phyloP scores from a whole-genome alignment of 2,329 filamentous ascomycete species.

The Zymoseptoria pseudotritici region DNA sequence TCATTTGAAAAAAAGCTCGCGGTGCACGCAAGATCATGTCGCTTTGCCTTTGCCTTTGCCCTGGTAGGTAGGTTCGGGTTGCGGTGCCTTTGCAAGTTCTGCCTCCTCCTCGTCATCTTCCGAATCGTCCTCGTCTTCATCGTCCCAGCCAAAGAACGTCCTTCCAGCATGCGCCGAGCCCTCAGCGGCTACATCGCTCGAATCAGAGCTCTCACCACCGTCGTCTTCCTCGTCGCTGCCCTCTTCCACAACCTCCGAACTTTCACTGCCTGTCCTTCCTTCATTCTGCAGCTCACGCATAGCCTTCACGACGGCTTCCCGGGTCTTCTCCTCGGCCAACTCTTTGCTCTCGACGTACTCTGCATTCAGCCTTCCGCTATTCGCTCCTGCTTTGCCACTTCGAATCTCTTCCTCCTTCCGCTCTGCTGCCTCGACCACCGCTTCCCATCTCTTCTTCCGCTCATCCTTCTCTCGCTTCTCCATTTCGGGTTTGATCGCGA shows the following conservation, averaged over 20 bases:
- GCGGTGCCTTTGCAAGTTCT: conserved; percentile 27
- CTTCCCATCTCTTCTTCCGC: conserved; percentile 74
- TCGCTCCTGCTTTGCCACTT: conserved; percentile 57
- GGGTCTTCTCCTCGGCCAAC: conserved; percentile 74
- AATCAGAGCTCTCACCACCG: conserved; percentile 24
- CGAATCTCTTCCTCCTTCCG: conserved; percentile 74
- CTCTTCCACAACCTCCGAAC: conserved; percentile 38
- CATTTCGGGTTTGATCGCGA: conserved; percentile 96
- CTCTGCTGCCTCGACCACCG: conserved; percentile 79
- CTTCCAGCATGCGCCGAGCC: conserved; percentile 31
- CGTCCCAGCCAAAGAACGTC: conserved; percentile 69
- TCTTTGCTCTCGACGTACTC: conserved; percentile 96
- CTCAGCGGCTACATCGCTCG: conserved; percentile 30
- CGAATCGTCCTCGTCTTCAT: conserved; percentile 53
- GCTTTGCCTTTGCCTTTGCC: conserved; percentile 37
- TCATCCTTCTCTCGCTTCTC: conserved; percentile 87
- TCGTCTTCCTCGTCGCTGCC: conserved; percentile 31
- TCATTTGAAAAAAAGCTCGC: neutral
- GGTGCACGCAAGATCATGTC: neutral
- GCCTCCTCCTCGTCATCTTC: conserved; percentile 34
- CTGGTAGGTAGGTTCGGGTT: conserved; percentile 27
- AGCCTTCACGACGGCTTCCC: conserved; percentile 64
- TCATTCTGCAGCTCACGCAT: conserved; percentile 53
- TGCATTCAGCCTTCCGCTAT: conserved; percentile 61
- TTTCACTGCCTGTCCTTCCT: conserved; percentile 32